Evolutionary conservation across 148 eudicot species (phyloP), one percentile per base, ranked within the genome.

Genomic region (Euryodendron excelsum): DNA sequence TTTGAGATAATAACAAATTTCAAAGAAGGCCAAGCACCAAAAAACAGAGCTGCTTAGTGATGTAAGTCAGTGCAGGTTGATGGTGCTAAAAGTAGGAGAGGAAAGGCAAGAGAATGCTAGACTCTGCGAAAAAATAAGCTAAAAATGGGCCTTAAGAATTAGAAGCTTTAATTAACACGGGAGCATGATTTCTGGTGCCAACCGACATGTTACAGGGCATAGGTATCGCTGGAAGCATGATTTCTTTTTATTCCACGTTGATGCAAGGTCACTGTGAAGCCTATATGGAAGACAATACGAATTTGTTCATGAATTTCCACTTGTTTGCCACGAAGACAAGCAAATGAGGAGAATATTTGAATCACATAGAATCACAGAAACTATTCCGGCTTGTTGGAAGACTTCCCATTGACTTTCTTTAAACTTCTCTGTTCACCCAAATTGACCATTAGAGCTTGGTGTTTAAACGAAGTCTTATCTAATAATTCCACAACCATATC

Each of bases 401-500:
- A 39, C 72, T 39, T 27, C 72, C 72, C n/a, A 27, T 39, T 23
- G 27, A 34, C 21, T 18, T 8, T 66, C 9, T 37, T 6, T 37
- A 39, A 2, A 9, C 30, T 27, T 41, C 14, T 12, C 17, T 69
- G 73, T 27, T 36, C 73, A 17, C 73, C 33, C 21, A 69, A 44
- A 69, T 44, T 69, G 11, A 69, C 73, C 55, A 17, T 15, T 28
- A 64, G 28, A 47, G 47, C 6, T 77, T 67, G 52, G 47, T 25
- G 65, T 64, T 77, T 50, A 21, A 68, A 53, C 37, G 20, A 61
- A 75, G 58, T 75, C 17, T 28, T 55, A 10, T 10, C 45, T 23
- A 59, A 27, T 72, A 1, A 73, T 15, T 50, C 31, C 53, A 79
- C 73, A 77, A 60, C 64, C 18, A 63, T 62, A n/a, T 1, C 50